Percentiles rank a stretch among this genome's conserved stretches.
Conservation (phyloP, 768 basidiomycete species). For the Mycena vulgaris region DNA sequence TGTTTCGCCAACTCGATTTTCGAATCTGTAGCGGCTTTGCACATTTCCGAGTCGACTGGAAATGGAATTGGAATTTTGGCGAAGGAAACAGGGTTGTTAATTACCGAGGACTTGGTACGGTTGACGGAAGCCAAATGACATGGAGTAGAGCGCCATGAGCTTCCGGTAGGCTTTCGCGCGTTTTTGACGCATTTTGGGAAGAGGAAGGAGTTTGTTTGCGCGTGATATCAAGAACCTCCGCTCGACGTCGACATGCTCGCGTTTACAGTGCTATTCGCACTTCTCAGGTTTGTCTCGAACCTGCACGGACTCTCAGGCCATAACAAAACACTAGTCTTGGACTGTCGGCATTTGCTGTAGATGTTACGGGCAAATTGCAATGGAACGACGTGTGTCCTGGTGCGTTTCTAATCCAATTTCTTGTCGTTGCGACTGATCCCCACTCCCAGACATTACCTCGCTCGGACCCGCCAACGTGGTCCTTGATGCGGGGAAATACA, state of each 20-base stretch:
- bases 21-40: slow-evolving; percentile 74
- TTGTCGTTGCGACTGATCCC: neutral
- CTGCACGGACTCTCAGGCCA: neutral
- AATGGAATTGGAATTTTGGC: slow-evolving; percentile 27
- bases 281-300: slow-evolving; percentile 36
- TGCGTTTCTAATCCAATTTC: slow-evolving; percentile 47
- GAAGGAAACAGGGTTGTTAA: slow-evolving; percentile 36
- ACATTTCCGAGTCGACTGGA: slow-evolving; percentile 90
- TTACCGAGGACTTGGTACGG: slow-evolving; percentile 94
- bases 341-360: slow-evolving; percentile 59
- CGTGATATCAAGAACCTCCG: slow-evolving; percentile 3
- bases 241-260: slow-evolving; percentile 15
- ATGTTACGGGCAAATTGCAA: slow-evolving; percentile 73
- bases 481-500: slow-evolving; percentile 71
- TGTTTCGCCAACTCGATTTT: slow-evolving; percentile 87
- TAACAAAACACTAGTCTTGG: slow-evolving; percentile 43
- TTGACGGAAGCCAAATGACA: slow-evolving; percentile 91
- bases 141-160: slow-evolving; percentile 91
- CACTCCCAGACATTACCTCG: slow-evolving; percentile 47
- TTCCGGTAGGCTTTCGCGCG: slow-evolving; percentile 95
- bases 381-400: slow-evolving; percentile 84
- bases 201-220: slow-evolving; percentile 37
- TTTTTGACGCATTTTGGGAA: slow-evolving; percentile 87
- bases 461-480: slow-evolving; percentile 73
- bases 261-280: slow-evolving; percentile 33